Evolutionary conservation across 805 yeast genomes (phyloP).

Genomic region (Schizosaccharomyces cryophilus): DNA sequence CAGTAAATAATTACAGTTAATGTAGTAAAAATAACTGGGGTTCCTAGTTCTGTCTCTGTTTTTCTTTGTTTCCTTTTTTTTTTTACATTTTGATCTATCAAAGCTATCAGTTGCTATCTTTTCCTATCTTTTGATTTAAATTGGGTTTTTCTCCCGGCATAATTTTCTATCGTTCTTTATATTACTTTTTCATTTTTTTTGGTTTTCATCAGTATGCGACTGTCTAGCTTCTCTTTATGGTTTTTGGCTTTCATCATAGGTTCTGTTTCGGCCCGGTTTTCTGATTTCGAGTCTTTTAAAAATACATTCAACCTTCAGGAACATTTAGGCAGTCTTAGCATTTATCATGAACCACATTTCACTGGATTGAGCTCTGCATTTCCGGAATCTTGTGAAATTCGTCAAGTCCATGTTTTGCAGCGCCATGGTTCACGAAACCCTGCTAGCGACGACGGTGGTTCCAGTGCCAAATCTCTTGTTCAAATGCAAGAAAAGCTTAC

Average conservation of each 20-base stretch:
- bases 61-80: too few species aligned
- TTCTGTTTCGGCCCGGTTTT: not conserved
- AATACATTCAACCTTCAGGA: not conserved
- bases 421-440: slow-evolving; percentile 1
- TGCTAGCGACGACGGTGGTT: not conserved
- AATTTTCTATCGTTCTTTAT: too few species aligned
- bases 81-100: too few species aligned
- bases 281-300: not conserved
- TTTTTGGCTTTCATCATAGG: not conserved
- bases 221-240: not conserved
- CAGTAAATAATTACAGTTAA: too few species aligned
- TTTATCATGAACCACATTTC: not conserved
- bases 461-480: not conserved
- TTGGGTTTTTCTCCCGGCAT: too few species aligned
- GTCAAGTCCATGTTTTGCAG: not conserved
- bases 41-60: too few species aligned
- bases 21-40: too few species aligned
- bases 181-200: too few species aligned
- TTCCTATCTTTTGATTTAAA: too few species aligned
- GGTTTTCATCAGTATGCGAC: not conserved
- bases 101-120: too few species aligned
- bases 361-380: not conserved
- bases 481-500: not conserved
- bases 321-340: not conserved
- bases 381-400: not conserved